Evolutionary conservation across 139 green algal genomes (phyloP).

Genomic region (Pseudopediastrum boryanum): DNA sequence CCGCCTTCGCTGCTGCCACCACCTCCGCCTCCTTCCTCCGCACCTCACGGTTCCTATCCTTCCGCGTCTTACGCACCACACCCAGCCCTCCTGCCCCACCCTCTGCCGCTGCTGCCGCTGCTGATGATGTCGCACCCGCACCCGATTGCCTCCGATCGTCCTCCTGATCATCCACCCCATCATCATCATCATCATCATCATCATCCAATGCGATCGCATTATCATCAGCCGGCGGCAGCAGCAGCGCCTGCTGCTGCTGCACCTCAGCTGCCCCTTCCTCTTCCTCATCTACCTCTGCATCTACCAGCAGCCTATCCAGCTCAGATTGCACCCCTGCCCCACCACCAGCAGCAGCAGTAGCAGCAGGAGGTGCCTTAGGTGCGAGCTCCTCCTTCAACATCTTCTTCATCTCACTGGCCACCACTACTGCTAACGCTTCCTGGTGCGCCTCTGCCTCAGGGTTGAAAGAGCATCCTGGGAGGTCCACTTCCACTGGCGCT

Average conservation of each 20-base stretch:
- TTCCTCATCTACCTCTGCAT: not conserved
- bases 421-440: slow-evolving; percentile 79
- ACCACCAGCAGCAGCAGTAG: not conserved
- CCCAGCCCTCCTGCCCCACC: slow-evolving; percentile 7
- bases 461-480: slow-evolving; percentile 87
- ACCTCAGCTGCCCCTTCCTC: not conserved
- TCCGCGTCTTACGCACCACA: slow-evolving; percentile 49
- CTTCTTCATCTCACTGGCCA: slow-evolving; percentile 80
- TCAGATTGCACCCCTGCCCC: not conserved
- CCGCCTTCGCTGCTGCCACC: slow-evolving; percentile 26
- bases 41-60: slow-evolving; percentile 54
- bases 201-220: slow-evolving; percentile 13
- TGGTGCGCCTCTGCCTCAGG: slow-evolving; percentile 71
- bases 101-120: too few species aligned
- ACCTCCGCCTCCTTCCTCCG: slow-evolving; percentile 41
- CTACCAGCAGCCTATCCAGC: not conserved
- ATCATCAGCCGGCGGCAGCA: slow-evolving; percentile 4
- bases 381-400: slow-evolving; percentile 31
- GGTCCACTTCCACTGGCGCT: slow-evolving; percentile 71
- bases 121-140: not conserved
- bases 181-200: not conserved
- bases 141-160: not conserved
- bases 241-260: not conserved
- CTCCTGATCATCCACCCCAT: slow-evolving; percentile 47
- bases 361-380: not conserved